These are phyloP conservation scores for Physcomitrium patens DNA, from an alignment of 225 moss, liverwort and hornwort genomes.

Conservation along the genomic window DNA sequence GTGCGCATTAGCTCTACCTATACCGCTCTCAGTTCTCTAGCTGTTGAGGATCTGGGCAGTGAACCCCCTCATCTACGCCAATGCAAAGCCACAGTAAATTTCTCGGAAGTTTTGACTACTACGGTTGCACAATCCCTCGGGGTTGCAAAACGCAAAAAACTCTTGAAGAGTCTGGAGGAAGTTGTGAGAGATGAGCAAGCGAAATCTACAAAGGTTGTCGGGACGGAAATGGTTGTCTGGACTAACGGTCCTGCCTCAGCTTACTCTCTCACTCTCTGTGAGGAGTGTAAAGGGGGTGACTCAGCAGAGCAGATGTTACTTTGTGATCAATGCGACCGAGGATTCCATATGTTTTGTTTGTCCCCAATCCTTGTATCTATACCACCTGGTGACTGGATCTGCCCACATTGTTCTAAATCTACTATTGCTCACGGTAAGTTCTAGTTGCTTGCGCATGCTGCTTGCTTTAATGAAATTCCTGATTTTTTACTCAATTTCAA, in stretches of 20 bases:
- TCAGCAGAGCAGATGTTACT: constrained; percentile 74
- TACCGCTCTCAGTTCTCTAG: constrained; percentile 13
- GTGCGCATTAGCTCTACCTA: constrained; percentile 44
- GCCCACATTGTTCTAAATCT: constrained; percentile 63
- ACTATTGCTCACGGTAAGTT: constrained; percentile 51
- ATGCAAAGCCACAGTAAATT: constrained; percentile 24
- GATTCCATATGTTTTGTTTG: constrained; percentile 85
- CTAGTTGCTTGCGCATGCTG: neutral
- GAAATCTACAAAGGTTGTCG: neutral
- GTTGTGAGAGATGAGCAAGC: constrained; percentile 15
- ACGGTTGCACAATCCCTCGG: neutral
- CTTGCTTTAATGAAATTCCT: neutral
- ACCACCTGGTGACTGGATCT: constrained; percentile 83
- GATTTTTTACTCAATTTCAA: constrained; percentile 10
- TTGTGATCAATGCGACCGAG: constrained; percentile 82
- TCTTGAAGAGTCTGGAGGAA: constrained; percentile 19
- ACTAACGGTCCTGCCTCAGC: constrained; percentile 17
- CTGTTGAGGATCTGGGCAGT: constrained; percentile 16
- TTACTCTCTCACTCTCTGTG: constrained; percentile 55
- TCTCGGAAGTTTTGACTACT: neutral
- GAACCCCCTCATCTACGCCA: constrained; percentile 1
- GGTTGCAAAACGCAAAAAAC: constrained; percentile 22
- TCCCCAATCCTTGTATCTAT: constrained; percentile 68
- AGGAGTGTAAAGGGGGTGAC: constrained; percentile 63
- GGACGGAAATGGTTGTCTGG: constrained; percentile 8